A percentile compares a stretch with the other conserved stretches of the same genome.
These are phyloP conservation scores for Globisporangium uncinulatum DNA, from an alignment of 352 stramenopile species.

Conservation along the genomic window DNA sequence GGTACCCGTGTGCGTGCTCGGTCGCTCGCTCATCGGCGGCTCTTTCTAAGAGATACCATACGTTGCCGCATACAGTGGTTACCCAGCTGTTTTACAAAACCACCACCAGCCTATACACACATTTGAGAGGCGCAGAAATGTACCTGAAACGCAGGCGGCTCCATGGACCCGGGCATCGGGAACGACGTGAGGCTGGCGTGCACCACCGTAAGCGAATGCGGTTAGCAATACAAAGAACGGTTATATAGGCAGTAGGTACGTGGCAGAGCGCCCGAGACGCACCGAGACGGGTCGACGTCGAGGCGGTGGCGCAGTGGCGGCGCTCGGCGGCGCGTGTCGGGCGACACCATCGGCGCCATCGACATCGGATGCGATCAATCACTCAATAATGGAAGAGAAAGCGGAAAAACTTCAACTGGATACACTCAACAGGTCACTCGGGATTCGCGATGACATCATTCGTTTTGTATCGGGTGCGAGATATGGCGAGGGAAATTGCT, in stretches of 20 bases:
- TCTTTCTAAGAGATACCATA: conserved; percentile 6
- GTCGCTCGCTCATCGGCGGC: conserved; percentile 16
- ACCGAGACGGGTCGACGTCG: conserved; percentile 51
- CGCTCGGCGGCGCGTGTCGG: conserved; percentile 33
- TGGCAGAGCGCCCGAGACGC: neutral
- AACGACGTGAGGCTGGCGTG: conserved; percentile 54
- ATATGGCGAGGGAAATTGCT: neutral
- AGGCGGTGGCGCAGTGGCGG: conserved; percentile 26
- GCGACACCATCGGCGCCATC: conserved; percentile 4
- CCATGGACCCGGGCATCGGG: conserved; percentile 49
- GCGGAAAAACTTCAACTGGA: neutral
- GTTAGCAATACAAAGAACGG: neutral
- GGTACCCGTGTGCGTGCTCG: conserved; percentile 9
- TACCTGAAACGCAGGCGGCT: conserved; percentile 41
- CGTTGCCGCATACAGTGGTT: no score
- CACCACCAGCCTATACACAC: neutral
- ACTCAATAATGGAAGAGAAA: neutral
- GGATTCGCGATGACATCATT: no score
- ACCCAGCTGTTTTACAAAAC: no score
- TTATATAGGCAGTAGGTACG: neutral
- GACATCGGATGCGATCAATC: neutral
- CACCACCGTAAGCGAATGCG: neutral
- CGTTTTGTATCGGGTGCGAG: neutral
- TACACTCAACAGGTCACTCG: no score
- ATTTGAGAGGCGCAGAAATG: neutral